Evolutionary conservation across 2,329 filamentous ascomycete genomes (phyloP).

Genomic region (Diaporthe helianthi): DNA sequence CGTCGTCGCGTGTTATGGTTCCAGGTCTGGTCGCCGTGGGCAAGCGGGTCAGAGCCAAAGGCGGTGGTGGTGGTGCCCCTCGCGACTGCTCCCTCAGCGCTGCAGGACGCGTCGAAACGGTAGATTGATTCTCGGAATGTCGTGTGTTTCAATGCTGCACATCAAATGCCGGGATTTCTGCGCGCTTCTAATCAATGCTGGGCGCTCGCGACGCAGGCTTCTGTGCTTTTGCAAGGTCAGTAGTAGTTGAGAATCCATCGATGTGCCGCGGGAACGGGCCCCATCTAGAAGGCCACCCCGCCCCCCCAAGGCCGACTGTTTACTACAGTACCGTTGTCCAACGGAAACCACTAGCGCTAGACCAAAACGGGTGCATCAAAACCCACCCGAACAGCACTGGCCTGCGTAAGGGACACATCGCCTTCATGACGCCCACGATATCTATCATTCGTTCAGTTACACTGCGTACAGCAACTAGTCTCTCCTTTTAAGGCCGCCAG

Average conservation of each 20-base stretch:
- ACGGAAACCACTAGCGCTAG: conserved; percentile 22
- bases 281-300: conserved; percentile 14
- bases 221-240: conserved; percentile 23
- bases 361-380: not conserved
- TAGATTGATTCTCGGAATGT: conserved; percentile 5
- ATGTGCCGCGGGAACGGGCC: conserved; percentile 31
- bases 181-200: conserved; percentile 35
- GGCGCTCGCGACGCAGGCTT: conserved; percentile 15
- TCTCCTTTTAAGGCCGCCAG: too few species aligned
- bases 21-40: conserved; percentile 7
- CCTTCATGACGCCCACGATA: not conserved
- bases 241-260: conserved; percentile 1
- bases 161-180: conserved; percentile 21
- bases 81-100: conserved; percentile 26
- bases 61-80: conserved; percentile 26
- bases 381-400: conserved; percentile 5
- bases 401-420: not conserved
- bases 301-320: conserved; percentile 20
- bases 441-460: not conserved
- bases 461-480: not conserved
- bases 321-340: conserved; percentile 26
- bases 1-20: conserved; percentile 24
- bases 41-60: conserved; percentile 14
- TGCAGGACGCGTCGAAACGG: conserved; percentile 31
- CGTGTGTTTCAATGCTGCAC: conserved; percentile 6